Conservation (phyloP, 164 flowering plant species). For the Annona squamosa region DNA sequence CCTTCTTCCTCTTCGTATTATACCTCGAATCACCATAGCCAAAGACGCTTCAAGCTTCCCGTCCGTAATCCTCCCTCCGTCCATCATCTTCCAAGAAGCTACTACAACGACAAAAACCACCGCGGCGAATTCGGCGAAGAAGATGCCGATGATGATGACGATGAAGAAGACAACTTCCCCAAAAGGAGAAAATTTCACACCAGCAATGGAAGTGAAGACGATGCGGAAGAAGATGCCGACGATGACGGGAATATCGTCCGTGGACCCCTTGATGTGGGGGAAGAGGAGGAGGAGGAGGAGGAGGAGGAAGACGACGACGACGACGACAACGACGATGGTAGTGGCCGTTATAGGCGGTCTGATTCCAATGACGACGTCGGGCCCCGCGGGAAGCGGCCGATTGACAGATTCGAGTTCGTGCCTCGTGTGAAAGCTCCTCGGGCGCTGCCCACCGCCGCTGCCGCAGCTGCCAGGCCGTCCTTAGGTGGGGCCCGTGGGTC, state of each 20-base stretch:
- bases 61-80: conserved; percentile 21
- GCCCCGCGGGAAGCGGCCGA: conserved; percentile 43
- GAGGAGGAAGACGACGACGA: conserved; percentile 21
- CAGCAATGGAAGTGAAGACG: conserved; percentile 9
- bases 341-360: conserved; percentile 6
- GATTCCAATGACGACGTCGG: conserved; percentile 16
- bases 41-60: conserved; percentile 22
- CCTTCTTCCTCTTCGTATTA: conserved; percentile 15
- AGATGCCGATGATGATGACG: conserved; percentile 19
- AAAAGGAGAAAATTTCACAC: conserved; percentile 4
- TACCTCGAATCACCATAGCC: conserved; percentile 13
- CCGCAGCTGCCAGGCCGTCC: conserved; percentile 7
- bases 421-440: conserved; percentile 24
- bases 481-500: conserved; percentile 7
- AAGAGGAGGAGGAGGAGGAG: conserved; percentile 8
- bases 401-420: conserved; percentile 40
- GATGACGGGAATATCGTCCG: not conserved
- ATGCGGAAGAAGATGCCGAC: conserved; percentile 16
- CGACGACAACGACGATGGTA: conserved; percentile 9
- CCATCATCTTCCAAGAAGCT: conserved; percentile 12
- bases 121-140: conserved; percentile 18
- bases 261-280: not conserved
- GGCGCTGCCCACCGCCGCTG: conserved; percentile 6
- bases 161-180: conserved; percentile 8
- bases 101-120: conserved; percentile 19